These are phyloP conservation scores for Aaosphaeria pasadenensis DNA, from an alignment of 2,329 filamentous ascomycete species.

Conservation along the genomic window DNA sequence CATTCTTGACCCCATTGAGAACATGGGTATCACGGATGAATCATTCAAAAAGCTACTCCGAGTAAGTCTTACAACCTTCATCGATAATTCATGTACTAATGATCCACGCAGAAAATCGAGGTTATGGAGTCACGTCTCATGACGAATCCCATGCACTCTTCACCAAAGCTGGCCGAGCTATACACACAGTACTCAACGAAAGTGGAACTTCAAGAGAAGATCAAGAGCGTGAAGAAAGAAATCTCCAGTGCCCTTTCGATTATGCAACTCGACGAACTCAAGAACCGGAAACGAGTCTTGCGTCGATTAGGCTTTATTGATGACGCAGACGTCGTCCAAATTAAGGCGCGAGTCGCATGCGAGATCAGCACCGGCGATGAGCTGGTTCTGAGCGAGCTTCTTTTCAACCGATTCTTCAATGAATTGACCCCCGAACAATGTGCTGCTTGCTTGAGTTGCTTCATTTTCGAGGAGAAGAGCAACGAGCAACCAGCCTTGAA, in stretches of 20 bases:
- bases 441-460: slow-evolving; percentile 83
- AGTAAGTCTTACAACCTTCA: slow-evolving; percentile 36
- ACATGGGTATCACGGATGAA: slow-evolving; percentile 92
- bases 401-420: slow-evolving; percentile 98
- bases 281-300: slow-evolving; percentile 91
- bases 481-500: slow-evolving; percentile 69
- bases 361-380: slow-evolving; percentile 98
- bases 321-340: slow-evolving; percentile 88
- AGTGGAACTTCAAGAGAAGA: slow-evolving; percentile 69
- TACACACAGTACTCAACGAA: slow-evolving; percentile 87
- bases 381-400: slow-evolving; percentile 83
- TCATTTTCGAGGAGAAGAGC: slow-evolving; percentile 96
- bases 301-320: slow-evolving; percentile 95
- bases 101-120: slow-evolving; percentile 74
- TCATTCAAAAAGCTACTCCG: slow-evolving; percentile 86
- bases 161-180: slow-evolving; percentile 75
- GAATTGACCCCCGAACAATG: slow-evolving; percentile 84
- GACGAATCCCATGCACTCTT: slow-evolving; percentile 87
- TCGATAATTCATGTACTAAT: not conserved
- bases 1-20: slow-evolving; percentile 86
- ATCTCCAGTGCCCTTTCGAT: slow-evolving; percentile 83
- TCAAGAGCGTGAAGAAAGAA: slow-evolving; percentile 84
- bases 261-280: slow-evolving; percentile 91
- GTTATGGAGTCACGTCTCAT: slow-evolving; percentile 88
- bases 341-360: slow-evolving; percentile 95